Conservation (phyloP, 345 rosid species). For the Murraya koenigii region DNA sequence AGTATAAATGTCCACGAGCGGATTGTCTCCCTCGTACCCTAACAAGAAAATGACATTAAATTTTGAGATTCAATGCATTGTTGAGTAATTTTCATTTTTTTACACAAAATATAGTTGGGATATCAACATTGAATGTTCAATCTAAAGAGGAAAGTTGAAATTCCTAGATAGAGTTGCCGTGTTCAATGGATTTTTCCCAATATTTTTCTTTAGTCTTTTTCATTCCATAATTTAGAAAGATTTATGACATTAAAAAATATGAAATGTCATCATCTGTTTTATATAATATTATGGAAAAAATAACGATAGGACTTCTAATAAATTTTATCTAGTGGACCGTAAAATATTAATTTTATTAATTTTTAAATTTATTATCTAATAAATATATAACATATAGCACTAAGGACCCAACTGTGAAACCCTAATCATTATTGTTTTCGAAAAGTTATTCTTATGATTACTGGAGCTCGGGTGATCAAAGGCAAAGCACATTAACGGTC, state of each 20-base stretch:
- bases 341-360: too few relatives aligned
- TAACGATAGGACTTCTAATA: too few relatives aligned
- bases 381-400: too few relatives aligned
- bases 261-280: neutral
- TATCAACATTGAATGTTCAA: neutral
- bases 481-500: too few relatives aligned
- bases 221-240: neutral
- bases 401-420: too few relatives aligned
- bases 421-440: too few relatives aligned
- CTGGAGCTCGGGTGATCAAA: accelerated
- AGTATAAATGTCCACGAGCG: conserved; percentile 31
- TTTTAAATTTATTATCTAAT: too few relatives aligned
- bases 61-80: conserved; percentile 8
- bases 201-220: neutral
- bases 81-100: neutral
- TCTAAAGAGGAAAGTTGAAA: neutral
- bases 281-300: too few relatives aligned
- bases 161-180: neutral
- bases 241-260: neutral
- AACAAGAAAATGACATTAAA: conserved; percentile 25
- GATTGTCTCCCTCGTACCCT: conserved; percentile 43
- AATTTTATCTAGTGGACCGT: too few relatives aligned
- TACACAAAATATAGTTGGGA: neutral
- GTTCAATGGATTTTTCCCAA: neutral
- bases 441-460: too few relatives aligned